These are phyloP conservation scores for Lotus japonicus DNA, from an alignment of 306 rosid genomes.

Conservation along the genomic window DNA sequence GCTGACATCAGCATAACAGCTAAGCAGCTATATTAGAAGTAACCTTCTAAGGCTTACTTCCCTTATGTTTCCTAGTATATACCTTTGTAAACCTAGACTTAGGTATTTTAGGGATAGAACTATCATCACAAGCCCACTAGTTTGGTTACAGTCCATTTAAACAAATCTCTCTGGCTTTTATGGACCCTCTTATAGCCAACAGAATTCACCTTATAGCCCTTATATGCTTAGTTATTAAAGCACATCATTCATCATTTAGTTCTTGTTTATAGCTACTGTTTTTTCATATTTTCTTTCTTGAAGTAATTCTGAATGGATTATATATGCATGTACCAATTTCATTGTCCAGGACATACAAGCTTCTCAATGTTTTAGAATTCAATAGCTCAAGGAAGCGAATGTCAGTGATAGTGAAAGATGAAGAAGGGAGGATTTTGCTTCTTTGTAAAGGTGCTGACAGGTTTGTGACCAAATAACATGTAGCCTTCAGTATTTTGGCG, in stretches of 20 bases:
- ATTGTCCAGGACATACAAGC: slow-evolving; percentile 49
- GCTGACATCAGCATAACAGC: no score
- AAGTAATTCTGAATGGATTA: not conserved
- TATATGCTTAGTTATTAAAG: not conserved
- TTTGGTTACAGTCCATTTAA: not conserved
- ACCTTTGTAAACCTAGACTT: no score
- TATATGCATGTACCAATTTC: not conserved
- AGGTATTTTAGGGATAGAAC: no score
- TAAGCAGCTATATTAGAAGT: no score
- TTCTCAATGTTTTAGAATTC: slow-evolving; percentile 81
- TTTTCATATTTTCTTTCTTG: not conserved
- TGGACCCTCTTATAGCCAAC: not conserved
- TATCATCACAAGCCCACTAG: no score
- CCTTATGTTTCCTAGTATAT: no score
- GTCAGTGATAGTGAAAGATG: slow-evolving; percentile 77
- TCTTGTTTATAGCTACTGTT: not conserved
- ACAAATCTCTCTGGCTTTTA: not conserved
- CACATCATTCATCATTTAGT: not conserved
- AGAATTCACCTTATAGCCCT: not conserved
- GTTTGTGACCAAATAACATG: slow-evolving; percentile 28
- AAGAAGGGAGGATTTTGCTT: slow-evolving; percentile 52
- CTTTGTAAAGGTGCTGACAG: slow-evolving; percentile 93
- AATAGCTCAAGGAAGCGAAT: slow-evolving; percentile 77
- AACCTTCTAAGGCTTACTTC: no score
- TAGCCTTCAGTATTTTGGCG: slow-evolving; percentile 2